Evolutionary conservation across 257 asterid species (phyloP).

Genomic region (Cordia subcordata): DNA sequence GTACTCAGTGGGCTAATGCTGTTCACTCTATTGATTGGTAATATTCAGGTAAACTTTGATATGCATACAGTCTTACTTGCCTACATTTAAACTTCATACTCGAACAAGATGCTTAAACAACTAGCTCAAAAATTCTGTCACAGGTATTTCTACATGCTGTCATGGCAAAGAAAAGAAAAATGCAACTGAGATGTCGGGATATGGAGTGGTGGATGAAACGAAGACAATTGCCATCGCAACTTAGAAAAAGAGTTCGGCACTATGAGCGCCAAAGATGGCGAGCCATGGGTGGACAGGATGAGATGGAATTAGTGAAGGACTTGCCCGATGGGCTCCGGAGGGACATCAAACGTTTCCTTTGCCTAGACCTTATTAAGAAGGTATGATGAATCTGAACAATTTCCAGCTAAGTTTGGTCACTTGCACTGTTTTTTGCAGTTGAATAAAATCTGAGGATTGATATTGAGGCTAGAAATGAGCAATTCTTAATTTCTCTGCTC

Average conservation of each 20-base stretch:
- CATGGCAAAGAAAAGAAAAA: constrained; percentile 86
- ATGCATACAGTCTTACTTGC: too few species aligned
- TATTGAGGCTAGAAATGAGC: too few species aligned
- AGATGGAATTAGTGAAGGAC: constrained; percentile 67
- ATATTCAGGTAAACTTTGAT: constrained; percentile 60
- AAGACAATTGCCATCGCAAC: constrained; percentile 72
- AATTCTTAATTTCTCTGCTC: too few species aligned
- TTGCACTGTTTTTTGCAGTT: too few species aligned
- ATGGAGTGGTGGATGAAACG: constrained; percentile 99
- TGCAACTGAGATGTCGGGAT: constrained; percentile 87
- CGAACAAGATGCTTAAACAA: not conserved
- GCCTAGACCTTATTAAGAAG: constrained; percentile 75
- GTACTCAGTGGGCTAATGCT: constrained; percentile 86
- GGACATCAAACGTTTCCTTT: constrained; percentile 87
- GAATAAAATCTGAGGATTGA: too few species aligned
- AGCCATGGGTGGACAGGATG: constrained; percentile 74
- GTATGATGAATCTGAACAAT: constrained; percentile 20
- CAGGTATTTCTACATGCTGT: constrained; percentile 92
- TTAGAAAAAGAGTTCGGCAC: constrained; percentile 75
- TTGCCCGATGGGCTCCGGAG: constrained; percentile 89
- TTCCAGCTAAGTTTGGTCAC: too few species aligned
- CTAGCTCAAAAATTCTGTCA: not conserved
- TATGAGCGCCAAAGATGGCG: constrained; percentile 78
- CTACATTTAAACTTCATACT: not conserved
- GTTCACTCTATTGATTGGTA: constrained; percentile 88